Percentiles rank a stretch among this genome's conserved stretches.
Conservation (phyloP, 176 grass and related monocot genomes). For the Musa itinerans region DNA sequence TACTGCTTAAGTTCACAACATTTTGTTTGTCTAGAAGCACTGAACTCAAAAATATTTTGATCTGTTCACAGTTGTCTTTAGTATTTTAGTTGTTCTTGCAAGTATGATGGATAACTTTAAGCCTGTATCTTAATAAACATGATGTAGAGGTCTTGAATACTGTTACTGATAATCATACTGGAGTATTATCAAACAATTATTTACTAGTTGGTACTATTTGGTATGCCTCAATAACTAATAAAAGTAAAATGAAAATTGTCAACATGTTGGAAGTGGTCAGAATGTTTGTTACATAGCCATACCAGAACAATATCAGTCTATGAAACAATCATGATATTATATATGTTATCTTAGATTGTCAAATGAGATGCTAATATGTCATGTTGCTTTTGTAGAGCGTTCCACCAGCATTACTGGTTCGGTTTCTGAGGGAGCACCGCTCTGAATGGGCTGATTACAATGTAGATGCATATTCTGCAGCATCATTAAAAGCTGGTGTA, state of each 20-base stretch:
- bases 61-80: background rate
- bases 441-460: slow-evolving; percentile 99
- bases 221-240: background rate
- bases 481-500: slow-evolving; percentile 46
- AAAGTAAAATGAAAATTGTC: background rate
- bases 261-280: too few relatives aligned
- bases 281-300: too few relatives aligned
- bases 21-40: background rate
- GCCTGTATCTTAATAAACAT: background rate
- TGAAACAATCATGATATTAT: background rate
- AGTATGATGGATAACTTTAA: background rate
- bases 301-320: background rate
- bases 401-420: slow-evolving; percentile 74
- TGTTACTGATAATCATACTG: background rate
- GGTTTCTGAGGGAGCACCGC: slow-evolving; percentile 81
- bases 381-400: slow-evolving; percentile 48
- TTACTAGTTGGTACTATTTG: background rate
- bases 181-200: background rate
- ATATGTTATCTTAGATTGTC: background rate
- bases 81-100: background rate
- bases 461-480: slow-evolving; percentile 82
- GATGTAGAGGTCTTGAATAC: background rate
- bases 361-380: background rate
- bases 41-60: background rate
- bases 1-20: background rate